A percentile compares a stretch with the other conserved stretches of the same genome.
phyloP scores from a whole-genome alignment of 352 stramenopile species.

The Phytopythium oedochilum region DNA sequence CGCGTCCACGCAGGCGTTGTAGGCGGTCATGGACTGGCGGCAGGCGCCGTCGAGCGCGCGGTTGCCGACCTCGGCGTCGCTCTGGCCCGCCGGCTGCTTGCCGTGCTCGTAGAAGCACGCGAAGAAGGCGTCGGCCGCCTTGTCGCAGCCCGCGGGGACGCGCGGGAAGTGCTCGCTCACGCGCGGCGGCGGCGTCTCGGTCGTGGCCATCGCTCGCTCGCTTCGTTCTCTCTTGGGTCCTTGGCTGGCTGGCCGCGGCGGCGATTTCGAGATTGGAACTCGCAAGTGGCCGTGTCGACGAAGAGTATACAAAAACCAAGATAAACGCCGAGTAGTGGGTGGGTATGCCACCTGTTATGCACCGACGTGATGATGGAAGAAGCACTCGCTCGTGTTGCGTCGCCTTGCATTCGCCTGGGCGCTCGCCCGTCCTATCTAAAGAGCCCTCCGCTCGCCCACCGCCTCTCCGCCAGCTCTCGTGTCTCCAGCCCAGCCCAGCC shows the following conservation, averaged over 20 bases:
- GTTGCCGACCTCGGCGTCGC: constrained; percentile 61
- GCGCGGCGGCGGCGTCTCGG: constrained; percentile 38
- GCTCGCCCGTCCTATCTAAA: constrained; percentile 1
- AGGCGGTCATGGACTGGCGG: constrained; percentile 46
- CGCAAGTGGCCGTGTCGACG: constrained; percentile 14
- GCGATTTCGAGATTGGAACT: too few species aligned
- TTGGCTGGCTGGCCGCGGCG: too few species aligned
- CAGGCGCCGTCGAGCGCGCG: constrained; percentile 48
- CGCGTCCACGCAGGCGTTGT: constrained; percentile 73
- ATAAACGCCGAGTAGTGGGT: constrained; percentile 7
- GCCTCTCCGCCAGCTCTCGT: background rate
- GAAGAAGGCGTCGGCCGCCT: constrained; percentile 68
- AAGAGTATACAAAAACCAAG: constrained; percentile 48
- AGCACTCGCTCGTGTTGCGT: too few species aligned
- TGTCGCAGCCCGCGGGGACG: constrained; percentile 66
- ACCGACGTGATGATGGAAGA: background rate
- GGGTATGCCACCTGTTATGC: background rate
- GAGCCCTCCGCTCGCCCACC: background rate
- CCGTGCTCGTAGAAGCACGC: constrained; percentile 79
- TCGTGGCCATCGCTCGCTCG: constrained; percentile 9
- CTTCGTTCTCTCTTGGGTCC: background rate
- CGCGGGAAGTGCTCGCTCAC: constrained; percentile 78
- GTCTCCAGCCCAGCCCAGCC: background rate
- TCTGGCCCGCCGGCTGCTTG: constrained; percentile 54
- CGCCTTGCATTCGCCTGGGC: background rate